Evolutionary conservation across 768 basidiomycete species (phyloP).

Genomic region (Russula ochroleuca): DNA sequence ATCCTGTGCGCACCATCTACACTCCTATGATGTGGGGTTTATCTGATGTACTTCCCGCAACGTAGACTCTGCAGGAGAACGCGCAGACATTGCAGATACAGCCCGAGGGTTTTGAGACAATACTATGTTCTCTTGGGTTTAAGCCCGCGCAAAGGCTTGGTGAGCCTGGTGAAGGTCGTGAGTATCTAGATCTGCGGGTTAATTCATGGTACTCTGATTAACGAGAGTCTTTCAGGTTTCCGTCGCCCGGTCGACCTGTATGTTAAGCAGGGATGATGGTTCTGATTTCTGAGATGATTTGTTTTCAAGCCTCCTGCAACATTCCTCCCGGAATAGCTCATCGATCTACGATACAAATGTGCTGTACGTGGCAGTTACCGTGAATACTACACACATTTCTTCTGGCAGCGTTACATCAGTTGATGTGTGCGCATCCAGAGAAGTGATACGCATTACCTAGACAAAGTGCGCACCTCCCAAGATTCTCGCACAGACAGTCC

Average conservation of each 20-base stretch:
- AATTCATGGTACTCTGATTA: neutral
- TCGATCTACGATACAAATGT: neutral
- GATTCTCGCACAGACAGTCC: too few species aligned
- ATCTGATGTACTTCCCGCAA: neutral
- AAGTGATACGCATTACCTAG: neutral
- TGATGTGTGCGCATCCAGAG: conserved; percentile 30
- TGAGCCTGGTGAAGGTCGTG: conserved; percentile 61
- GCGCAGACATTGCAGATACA: conserved; percentile 52
- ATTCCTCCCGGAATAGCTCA: neutral
- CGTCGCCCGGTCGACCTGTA: conserved; percentile 28
- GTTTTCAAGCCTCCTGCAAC: neutral
- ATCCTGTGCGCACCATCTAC: conserved; percentile 41
- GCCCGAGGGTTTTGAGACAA: conserved; percentile 55
- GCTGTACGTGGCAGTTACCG: neutral
- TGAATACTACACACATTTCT: conserved; percentile 31
- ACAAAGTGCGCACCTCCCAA: neutral
- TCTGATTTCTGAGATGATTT: neutral
- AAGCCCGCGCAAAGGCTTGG: conserved; percentile 46
- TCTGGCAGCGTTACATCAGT: conserved; percentile 35
- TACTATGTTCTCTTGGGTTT: conserved; percentile 64
- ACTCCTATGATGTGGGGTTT: neutral
- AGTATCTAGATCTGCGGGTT: conserved; percentile 24
- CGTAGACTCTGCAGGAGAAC: conserved; percentile 55
- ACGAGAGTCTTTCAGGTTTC: conserved; percentile 22
- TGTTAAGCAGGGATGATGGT: conserved; percentile 10